Evolutionary conservation across 2,329 filamentous ascomycete genomes (phyloP), one percentile per base, ranked within the genome.

Genomic region (Penicillium psychrosexuale): DNA sequence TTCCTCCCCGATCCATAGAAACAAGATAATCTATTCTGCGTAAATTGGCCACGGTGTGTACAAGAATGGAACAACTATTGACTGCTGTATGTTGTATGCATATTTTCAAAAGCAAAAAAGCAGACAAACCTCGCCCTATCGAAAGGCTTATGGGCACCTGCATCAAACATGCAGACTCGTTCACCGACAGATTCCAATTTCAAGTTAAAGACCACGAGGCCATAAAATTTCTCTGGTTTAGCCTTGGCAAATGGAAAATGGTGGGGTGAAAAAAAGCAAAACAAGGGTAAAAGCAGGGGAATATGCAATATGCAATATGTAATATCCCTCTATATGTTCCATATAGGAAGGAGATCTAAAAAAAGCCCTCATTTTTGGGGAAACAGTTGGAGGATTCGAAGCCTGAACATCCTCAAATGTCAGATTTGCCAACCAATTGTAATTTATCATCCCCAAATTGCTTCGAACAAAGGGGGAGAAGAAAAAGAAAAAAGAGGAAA

Each of bases 141-240:
- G 40, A 43, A 45, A 13, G 17, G 30, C 31, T 15, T 36, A 33
- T 8, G 15, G 45, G 52, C 39, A 55, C 34, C 52, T 44, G 47
- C 39, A 31, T 54, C 15, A 2, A 51, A 45, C 27, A 45, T 39
- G 46, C 52, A 34, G 13, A 40, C 19, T 42, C 28, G 30, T 45
- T 44, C 50, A 47, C 47, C 51, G 46, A 50, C 39, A 45, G 24
- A 33, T 39, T 40, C 39, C 28, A 31, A 51, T 39, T 39, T 24
- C 15, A 36, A 54, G 17, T 40, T 24, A 24, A 28, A 54, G 33
- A 54, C 46, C 51, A 50, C 39, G 38, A 51, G 51, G 51, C 19
- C 39, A 36, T 12, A 17, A 17, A 19, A 34, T 17, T 48, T 15
- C 9, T 43, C 13, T 33, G 3, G 5, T 3, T 24, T 11, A 30